Base-by-base conservation (phyloP, 2,329 filamentous ascomycete species). In the Zymoseptoria ardabiliae region DNA sequence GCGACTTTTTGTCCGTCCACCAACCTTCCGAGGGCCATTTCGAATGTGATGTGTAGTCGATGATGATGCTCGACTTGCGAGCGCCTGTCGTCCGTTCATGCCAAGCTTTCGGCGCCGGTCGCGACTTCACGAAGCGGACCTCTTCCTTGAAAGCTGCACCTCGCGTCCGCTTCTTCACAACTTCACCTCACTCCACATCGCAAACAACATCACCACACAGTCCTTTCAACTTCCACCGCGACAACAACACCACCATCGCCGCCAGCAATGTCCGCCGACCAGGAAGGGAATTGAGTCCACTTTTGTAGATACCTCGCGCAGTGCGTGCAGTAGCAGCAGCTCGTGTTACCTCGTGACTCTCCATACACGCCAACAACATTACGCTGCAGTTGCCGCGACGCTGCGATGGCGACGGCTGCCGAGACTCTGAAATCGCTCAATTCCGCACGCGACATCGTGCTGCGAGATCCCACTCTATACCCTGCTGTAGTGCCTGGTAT, bases 401-500 rank as follows among this genome's bases (percentile, higher is more conserved):
- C 58, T 50, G 51, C 28, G 30, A 72, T 71, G 69, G 67, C 66
- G 50, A 59, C 66, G 35, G 60, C 61, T 45, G 79, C 82, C 71
- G 87, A 91, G 70, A 90, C 93, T 76, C 84, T 97, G 70, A 84
- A 85, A 68, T 92, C 97, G 79, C 87, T 99, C 68, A 87, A 95
- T 73, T 87, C 89, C 69, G 94, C 94, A 64, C 90, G 94, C 71
- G 90, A 90, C 73, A 87, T 97, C 63, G 92, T 95, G 57, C 83
- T 97, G 61, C 85, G 84, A 67, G 92, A 97, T 76, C 83, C 92
- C 64, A 86, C 85, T 71, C 91, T 95, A 77, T 99, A 97, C 75
- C 86, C 88, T 55, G 90, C 90, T 74, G 93, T 99, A 72, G 87
- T 99, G 63, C 89, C 90, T 71, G 91, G 91, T 53, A 91, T 97